phyloP scores from a whole-genome alignment of 2,329 filamentous ascomycete genomes.

The Arthrocladium fulminans region DNA sequence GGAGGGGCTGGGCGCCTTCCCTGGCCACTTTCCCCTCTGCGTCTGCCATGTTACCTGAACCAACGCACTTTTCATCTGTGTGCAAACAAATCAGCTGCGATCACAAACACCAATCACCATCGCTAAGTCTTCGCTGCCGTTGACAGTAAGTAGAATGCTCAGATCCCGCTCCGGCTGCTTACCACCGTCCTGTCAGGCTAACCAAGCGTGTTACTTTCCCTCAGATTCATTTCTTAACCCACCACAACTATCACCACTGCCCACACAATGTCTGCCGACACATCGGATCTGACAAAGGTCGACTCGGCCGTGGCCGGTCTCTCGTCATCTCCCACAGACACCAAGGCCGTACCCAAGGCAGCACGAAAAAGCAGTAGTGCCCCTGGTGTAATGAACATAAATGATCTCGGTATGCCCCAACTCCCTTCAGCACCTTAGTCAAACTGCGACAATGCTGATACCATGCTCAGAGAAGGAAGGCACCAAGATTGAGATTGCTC shows the following conservation, averaged over 20 bases:
- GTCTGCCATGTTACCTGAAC: not conserved
- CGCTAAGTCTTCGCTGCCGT: not conserved
- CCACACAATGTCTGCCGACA: conserved; percentile 23
- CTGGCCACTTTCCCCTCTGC: not conserved
- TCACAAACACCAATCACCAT: conserved; percentile 3
- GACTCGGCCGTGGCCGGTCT: conserved; percentile 83
- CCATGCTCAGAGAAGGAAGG: conserved; percentile 57
- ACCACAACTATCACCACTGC: not conserved
- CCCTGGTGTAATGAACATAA: conserved; percentile 70
- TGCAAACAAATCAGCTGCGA: conserved; percentile 8
- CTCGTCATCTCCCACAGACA: conserved; percentile 57
- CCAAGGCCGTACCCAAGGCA: conserved; percentile 35
- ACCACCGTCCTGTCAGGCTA: not conserved
- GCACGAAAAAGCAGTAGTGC: conserved; percentile 65
- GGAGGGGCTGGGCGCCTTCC: not conserved
- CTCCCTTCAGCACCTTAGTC: not conserved
- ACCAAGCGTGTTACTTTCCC: not conserved
- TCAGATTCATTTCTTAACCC: not conserved
- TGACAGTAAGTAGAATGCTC: not conserved
- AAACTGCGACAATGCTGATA: conserved; percentile 6
- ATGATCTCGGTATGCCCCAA: conserved; percentile 63
- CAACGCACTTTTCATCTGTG: not conserved
- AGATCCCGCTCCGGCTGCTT: not conserved
- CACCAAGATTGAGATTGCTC: conserved; percentile 62
- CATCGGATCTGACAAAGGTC: conserved; percentile 55